Evolutionary conservation across 805 yeast species (phyloP), one percentile per base, ranked within the genome.

Genomic region (Saccharomycopsis oosterbeekiorum): DNA sequence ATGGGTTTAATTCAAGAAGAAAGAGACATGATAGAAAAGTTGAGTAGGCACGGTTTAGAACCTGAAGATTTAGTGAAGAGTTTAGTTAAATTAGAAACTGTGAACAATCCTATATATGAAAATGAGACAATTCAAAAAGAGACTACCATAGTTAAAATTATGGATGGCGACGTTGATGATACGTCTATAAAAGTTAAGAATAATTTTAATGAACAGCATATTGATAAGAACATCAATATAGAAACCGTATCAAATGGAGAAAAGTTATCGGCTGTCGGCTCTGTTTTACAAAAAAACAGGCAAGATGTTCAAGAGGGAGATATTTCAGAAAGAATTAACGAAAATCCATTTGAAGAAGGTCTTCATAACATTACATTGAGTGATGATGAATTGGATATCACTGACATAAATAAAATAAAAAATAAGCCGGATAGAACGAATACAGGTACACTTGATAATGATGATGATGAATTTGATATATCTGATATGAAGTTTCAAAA

Each of bases 41-140:
- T 94, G 62, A 84, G 96, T 50, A 76, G 83, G 14, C 98, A 94
- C 71, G 96, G 97, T 2, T 83, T 94, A 15, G 83, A 83, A 65
- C 83, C 88, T 0, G 69, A 71, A 4, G 98, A 93, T 73, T 77
- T 94, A 57, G 78, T 88, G 1, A 80, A 80, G 15, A 82, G 88
- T 54, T 75, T 93, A 60, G 75, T 80, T 67, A 80, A 79, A 4
- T 74, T 76, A 1, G 79, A 79, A 60, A 73, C 74, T 2, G 77
- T 86, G 4, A 74, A 76, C 2, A 84, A 85, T 68, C 85, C 87
- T 21, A 71, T 74, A 26, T 74, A 71, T 62, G 74, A 71, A 37
- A 63, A 66, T 50, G 60, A 58, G 15, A 60, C 55, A 17, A 55
- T 51, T 9, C 59, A 63, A 17, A 42, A 51, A 19, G 57, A 56